Evolutionary conservation across 257 asterid genomes (phyloP).

Genomic region (Handroanthus guayacan): DNA sequence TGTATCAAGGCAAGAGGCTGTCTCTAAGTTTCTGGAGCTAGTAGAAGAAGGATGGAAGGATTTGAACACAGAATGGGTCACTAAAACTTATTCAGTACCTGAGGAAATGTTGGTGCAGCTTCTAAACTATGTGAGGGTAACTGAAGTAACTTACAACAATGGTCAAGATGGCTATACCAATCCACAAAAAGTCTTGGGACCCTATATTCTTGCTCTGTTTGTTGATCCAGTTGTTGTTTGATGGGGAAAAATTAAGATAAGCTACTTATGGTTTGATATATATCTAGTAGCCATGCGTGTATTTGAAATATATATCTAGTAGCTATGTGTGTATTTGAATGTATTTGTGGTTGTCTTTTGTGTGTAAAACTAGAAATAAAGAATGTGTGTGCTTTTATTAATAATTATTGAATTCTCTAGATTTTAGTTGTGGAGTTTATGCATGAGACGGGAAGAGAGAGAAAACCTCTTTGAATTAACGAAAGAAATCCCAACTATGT

Average conservation of each 20-base stretch:
- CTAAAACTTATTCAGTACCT: neutral
- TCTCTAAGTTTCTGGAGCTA: neutral
- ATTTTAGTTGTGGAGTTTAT: too few species aligned
- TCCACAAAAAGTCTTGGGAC: conserved; percentile 33
- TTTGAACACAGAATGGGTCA: conserved; percentile 26
- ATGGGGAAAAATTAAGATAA: neutral
- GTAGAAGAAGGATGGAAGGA: conserved; percentile 42
- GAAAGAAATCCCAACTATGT: too few species aligned
- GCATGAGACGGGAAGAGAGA: too few species aligned
- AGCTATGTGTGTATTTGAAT: too few species aligned
- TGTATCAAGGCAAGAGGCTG: conserved; percentile 27
- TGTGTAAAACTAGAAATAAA: too few species aligned
- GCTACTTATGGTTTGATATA: neutral
- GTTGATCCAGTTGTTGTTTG: conserved; percentile 30
- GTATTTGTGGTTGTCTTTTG: too few species aligned
- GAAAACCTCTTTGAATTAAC: too few species aligned
- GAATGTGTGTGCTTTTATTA: too few species aligned
- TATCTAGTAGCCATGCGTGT: neutral
- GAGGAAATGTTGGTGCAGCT: conserved; percentile 27
- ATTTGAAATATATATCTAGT: too few species aligned
- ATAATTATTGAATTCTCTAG: too few species aligned
- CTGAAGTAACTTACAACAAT: conserved; percentile 35
- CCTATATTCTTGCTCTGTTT: conserved; percentile 25
- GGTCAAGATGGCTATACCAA: conserved; percentile 24
- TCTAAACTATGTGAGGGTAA: conserved; percentile 27